phyloP scores from a whole-genome alignment of 768 basidiomycete genomes.

The Boletus pseudo-olivaceus region DNA sequence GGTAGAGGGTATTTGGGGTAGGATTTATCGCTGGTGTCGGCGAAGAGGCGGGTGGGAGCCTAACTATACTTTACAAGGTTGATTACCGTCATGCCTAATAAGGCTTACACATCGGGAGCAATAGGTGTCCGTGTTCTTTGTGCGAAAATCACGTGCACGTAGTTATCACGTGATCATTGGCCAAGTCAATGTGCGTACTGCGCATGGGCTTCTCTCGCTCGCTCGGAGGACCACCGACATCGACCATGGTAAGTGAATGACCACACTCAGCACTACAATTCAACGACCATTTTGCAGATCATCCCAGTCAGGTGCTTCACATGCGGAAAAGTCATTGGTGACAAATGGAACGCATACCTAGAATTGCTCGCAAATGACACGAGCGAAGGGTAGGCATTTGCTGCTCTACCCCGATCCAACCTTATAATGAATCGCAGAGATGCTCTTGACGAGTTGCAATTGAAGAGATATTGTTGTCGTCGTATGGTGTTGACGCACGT shows the following conservation, averaged over 20 bases:
- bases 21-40: no score
- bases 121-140: neutral
- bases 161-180: constrained; percentile 3
- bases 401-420: neutral
- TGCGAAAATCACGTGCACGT: constrained; percentile 26
- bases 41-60: no score
- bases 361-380: constrained; percentile 75
- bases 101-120: no score
- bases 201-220: neutral
- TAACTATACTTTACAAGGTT: no score
- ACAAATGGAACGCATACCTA: constrained; percentile 91
- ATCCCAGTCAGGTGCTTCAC: constrained; percentile 96
- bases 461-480: constrained; percentile 94
- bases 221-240: neutral
- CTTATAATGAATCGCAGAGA: constrained; percentile 49
- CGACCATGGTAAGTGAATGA: constrained; percentile 24
- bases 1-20: no score
- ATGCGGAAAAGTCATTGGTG: constrained; percentile 95
- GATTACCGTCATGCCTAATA: no score
- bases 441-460: constrained; percentile 81
- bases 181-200: neutral
- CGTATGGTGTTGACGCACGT: constrained; percentile 98
- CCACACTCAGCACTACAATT: neutral
- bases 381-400: constrained; percentile 75
- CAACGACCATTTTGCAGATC: constrained; percentile 51